Percentiles rank a stretch among this genome's conserved stretches.
phyloP scores from a whole-genome alignment of 139 green algal genomes.

The Coccomyxa sp. region DNA sequence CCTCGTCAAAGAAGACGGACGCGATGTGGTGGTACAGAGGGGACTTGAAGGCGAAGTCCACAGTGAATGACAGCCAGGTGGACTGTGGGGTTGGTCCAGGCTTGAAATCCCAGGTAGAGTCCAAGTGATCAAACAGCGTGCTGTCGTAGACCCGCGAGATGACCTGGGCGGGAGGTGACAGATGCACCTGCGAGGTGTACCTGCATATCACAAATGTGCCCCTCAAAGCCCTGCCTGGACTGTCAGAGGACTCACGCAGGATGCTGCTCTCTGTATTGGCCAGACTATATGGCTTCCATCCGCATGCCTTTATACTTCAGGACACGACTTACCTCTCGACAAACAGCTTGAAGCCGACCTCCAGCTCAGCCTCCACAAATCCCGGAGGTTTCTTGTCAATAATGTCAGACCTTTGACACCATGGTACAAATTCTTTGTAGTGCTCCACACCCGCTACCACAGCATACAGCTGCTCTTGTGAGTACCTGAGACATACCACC shows the following conservation, averaged over 20 bases:
- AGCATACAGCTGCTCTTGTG: constrained; percentile 72
- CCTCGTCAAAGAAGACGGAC: constrained; percentile 62
- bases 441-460: constrained; percentile 81
- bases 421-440: constrained; percentile 89
- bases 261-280: no score
- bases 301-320: no score
- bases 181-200: constrained; percentile 72
- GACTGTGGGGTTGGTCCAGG: constrained; percentile 57
- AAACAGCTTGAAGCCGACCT: constrained; percentile 89
- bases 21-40: constrained; percentile 72
- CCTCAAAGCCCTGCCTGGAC: neutral
- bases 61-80: constrained; percentile 71
- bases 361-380: constrained; percentile 88
- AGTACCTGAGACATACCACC: constrained; percentile 43
- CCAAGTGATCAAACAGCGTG: constrained; percentile 80
- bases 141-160: constrained; percentile 55
- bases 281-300: no score
- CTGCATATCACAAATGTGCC: constrained; percentile 29
- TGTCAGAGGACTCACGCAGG: neutral
- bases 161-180: constrained; percentile 45
- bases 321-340: constrained; percentile 47
- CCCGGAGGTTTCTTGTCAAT: constrained; percentile 2
- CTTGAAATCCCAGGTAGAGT: constrained; percentile 73
- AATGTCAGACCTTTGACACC: constrained; percentile 68
- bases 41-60: constrained; percentile 90